Base-by-base conservation (phyloP, 2,329 filamentous ascomycete genomes). In the Fusarium sp. region DNA sequence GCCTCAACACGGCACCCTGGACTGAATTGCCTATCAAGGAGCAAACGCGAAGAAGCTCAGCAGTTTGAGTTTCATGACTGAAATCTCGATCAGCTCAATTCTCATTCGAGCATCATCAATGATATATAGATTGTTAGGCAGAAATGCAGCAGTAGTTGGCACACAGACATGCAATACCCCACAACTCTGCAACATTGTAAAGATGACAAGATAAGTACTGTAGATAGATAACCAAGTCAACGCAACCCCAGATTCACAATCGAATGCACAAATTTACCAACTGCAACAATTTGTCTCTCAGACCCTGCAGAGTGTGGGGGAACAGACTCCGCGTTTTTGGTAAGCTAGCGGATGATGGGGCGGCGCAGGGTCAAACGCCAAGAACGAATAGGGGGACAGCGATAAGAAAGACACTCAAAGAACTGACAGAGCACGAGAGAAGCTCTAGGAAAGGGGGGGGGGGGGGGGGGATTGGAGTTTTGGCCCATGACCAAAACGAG, bases 291-390 rank as follows among this genome's bases (percentile, higher is more conserved):
- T 45, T 52, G 54, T 60, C 26, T 60, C 35, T n/a, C 46, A 70
- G 69, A 75, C 71, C 71, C 70, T 76, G 71, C 59, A 73, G 66
- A 50, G 56, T 75, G 74, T 73, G 64, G 68, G 67, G 52, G 49
- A 65, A 48, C 57, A 72, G 65, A 76, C 74, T 74, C 74, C 74
- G 74, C 74, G 73, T 76, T 76, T 76, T 73, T 56, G 69, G 40
- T 44, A 60, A 53, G 57, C 37, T 60, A 61, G 67, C 59, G 62
- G 67, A 70, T 75, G 74, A 76, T 64, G 70, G 64, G 38, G 65
- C 58, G 67, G 56, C 60, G 67, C 60, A 76, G 69, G 71, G 56
- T 40, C 60, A 64, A 42, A 57, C 20, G 55, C 46, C 54, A 58
- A 71, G 63, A 45, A 60, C 74, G 70, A 76, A 76, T 76, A 49